Conservation (phyloP, 2,329 filamentous ascomycete genomes). For the Diaporthe helianthi region DNA sequence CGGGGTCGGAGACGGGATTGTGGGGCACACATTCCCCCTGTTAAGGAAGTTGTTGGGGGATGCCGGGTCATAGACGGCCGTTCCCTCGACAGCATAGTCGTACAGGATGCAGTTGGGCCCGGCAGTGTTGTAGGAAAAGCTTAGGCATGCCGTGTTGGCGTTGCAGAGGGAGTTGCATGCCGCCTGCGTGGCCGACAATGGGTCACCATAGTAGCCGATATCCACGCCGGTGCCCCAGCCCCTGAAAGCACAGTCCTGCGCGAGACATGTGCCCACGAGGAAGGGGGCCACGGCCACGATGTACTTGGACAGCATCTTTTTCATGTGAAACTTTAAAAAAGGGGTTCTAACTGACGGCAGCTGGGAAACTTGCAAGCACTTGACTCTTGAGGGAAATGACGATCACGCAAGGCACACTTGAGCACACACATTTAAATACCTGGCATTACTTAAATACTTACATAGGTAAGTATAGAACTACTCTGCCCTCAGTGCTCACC, state of each 20-base stretch:
- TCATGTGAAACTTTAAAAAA: neutral
- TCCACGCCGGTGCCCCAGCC: slow-evolving; percentile 31
- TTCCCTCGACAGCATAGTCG: slow-evolving; percentile 31
- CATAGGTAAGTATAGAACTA: too few relatives aligned
- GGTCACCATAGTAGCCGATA: slow-evolving; percentile 29
- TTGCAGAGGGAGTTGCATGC: slow-evolving; percentile 32
- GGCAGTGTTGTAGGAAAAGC: slow-evolving; percentile 33
- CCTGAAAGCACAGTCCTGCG: slow-evolving; percentile 26
- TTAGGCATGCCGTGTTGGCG: slow-evolving; percentile 28
- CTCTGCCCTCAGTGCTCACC: neutral
- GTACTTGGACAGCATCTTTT: slow-evolving; percentile 26
- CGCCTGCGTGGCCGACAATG: slow-evolving; percentile 10
- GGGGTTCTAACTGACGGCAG: neutral
- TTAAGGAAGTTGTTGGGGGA: slow-evolving; percentile 39
- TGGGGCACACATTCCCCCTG: slow-evolving; percentile 27
- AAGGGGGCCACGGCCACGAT: slow-evolving; percentile 10
- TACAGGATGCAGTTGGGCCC: slow-evolving; percentile 33
- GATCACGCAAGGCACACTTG: neutral
- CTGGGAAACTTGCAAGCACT: neutral
- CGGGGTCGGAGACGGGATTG: slow-evolving; percentile 7
- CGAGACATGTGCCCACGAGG: slow-evolving; percentile 23
- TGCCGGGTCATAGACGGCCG: slow-evolving; percentile 41
- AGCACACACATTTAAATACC: slow-evolving; percentile 13
- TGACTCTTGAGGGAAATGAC: neutral
- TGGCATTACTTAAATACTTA: neutral